Evolutionary conservation across 495 filamentous ascomycete genomes (phyloP).

Genomic region (Tuber melanosporum): DNA sequence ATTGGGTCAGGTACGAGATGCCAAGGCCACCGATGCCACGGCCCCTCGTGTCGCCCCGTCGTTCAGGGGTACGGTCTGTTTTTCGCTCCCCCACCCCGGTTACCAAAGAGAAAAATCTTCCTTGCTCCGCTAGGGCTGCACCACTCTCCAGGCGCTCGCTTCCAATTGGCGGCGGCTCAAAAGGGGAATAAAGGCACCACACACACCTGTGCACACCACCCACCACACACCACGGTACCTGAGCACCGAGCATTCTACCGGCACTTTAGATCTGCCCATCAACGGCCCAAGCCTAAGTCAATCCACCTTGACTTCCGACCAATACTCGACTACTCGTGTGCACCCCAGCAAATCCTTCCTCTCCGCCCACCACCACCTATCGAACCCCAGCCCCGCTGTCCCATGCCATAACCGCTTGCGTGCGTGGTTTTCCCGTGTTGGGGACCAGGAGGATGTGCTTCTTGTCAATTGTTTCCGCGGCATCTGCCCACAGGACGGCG

Average conservation of each 20-base stretch:
- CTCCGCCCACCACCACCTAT: background rate
- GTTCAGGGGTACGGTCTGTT: constrained; percentile 28
- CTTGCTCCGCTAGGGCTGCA: constrained; percentile 1
- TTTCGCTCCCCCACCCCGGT: constrained; percentile 7
- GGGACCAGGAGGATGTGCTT: background rate
- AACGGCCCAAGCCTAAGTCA: background rate
- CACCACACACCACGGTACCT: background rate
- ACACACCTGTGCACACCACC: background rate
- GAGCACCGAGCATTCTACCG: background rate
- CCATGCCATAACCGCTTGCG: background rate
- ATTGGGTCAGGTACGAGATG: constrained; percentile 32
- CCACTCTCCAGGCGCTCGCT: background rate
- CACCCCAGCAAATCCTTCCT: background rate
- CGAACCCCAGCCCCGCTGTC: background rate
- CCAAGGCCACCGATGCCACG: constrained; percentile 24
- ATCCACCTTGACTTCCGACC: background rate
- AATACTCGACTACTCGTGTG: no score
- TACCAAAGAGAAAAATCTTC: constrained; percentile 1
- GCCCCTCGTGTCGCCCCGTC: constrained; percentile 19
- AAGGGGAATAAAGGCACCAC: background rate
- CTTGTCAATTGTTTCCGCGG: background rate
- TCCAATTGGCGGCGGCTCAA: background rate
- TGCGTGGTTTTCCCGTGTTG: background rate
- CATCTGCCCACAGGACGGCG: background rate
- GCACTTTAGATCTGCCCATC: constrained; percentile 1